phyloP scores from a whole-genome alignment of 139 green algal species.

The Chlorella ohadii region DNA sequence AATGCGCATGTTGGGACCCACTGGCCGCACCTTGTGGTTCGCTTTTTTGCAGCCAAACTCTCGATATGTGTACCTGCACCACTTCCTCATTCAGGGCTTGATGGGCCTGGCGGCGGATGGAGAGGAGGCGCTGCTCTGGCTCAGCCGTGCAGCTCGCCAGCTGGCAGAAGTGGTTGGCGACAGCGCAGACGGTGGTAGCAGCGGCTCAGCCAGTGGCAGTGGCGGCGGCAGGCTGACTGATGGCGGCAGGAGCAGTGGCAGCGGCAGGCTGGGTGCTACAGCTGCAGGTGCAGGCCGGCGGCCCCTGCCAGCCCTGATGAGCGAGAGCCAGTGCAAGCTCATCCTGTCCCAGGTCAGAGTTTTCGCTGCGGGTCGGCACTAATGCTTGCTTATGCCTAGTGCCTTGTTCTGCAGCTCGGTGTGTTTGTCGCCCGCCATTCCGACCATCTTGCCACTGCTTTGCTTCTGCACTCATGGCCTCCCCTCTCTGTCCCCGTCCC shows the following conservation, averaged over 20 bases:
- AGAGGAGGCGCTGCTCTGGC: conserved; percentile 31
- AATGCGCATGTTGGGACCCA: too few relatives aligned
- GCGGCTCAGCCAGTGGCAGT: neutral
- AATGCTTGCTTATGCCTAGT: too few relatives aligned
- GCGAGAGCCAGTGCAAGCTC: neutral
- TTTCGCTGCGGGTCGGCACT: too few relatives aligned
- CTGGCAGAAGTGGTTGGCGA: neutral
- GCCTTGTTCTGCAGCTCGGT: too few relatives aligned
- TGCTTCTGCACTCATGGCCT: neutral
- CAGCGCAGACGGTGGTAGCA: neutral
- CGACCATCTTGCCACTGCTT: neutral
- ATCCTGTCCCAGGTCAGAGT: conserved; percentile 21
- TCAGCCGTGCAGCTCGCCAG: conserved; percentile 12
- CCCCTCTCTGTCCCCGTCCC: neutral
- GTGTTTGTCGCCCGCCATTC: too few relatives aligned
- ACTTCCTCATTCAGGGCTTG: conserved; percentile 1
- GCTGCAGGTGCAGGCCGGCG: neutral
- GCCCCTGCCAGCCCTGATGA: conserved; percentile 8
- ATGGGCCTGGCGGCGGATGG: conserved; percentile 13
- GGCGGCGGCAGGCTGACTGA: neutral
- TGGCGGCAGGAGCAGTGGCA: too few relatives aligned
- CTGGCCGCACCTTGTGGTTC: too few relatives aligned
- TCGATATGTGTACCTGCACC: too few relatives aligned
- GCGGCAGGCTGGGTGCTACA: too few relatives aligned
- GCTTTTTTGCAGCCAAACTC: too few relatives aligned